Evolutionary conservation across 108 stramenopile genomes (phyloP).

Genomic region (Schizochytrium sp.): DNA sequence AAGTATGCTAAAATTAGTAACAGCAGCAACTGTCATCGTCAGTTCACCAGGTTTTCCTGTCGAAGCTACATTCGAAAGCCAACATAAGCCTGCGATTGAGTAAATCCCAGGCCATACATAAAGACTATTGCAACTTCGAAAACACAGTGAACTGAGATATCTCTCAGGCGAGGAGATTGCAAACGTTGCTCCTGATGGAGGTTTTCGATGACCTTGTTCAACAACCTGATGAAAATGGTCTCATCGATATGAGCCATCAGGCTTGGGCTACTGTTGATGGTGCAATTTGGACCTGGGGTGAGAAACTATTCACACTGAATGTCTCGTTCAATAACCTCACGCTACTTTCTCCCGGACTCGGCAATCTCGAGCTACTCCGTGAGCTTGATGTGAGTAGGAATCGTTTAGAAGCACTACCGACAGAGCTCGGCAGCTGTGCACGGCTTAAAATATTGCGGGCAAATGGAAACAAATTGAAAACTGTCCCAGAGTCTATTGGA

Average conservation of each 20-base stretch:
- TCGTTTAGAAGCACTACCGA: slow-evolving; percentile 1
- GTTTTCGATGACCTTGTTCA: slow-evolving; percentile 48
- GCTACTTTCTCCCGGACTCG: slow-evolving; percentile 10
- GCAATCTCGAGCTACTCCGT: slow-evolving; percentile 28
- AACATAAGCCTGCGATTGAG: too few species aligned
- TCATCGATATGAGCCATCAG: slow-evolving; percentile 56
- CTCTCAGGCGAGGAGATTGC: too few species aligned
- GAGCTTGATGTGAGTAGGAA: slow-evolving; percentile 45
- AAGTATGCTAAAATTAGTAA: too few species aligned
- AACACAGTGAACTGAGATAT: too few species aligned
- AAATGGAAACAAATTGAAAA: neutral
- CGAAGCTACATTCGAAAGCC: too few species aligned
- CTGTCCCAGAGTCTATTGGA: neutral
- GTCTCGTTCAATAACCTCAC: slow-evolving; percentile 49
- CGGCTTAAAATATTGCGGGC: slow-evolving; percentile 34
- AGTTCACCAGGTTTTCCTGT: too few species aligned
- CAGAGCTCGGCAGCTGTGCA: neutral
- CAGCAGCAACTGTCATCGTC: too few species aligned
- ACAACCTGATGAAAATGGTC: slow-evolving; percentile 19
- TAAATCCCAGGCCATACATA: too few species aligned
- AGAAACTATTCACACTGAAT: slow-evolving; percentile 46
- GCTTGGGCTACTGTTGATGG: slow-evolving; percentile 41
- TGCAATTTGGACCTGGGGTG: neutral
- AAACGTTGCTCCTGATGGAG: neutral
- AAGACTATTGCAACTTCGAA: too few species aligned